These are phyloP conservation scores for Protostelium mycophagum DNA, from an alignment of 78 protist species.

Conservation along the genomic window DNA sequence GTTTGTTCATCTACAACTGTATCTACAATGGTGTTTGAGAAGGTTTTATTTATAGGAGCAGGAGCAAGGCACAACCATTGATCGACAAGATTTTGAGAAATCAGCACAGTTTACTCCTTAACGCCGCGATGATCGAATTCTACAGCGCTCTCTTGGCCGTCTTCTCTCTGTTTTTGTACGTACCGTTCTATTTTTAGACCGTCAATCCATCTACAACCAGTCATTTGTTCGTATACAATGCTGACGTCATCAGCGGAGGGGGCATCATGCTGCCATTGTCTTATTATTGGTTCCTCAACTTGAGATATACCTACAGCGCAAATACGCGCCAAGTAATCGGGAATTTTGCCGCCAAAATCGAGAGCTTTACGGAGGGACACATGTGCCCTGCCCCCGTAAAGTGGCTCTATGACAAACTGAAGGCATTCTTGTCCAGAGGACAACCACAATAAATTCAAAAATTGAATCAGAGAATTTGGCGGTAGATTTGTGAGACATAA, in stretches of 20 bases:
- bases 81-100: not conserved
- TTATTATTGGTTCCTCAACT: not conserved
- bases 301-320: not conserved
- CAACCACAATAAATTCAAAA: no score
- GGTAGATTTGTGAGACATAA: no score
- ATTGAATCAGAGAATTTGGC: no score
- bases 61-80: not conserved
- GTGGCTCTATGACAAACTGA: no score
- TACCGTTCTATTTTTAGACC: no score
- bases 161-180: not conserved
- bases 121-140: not conserved
- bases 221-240: not conserved
- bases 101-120: not conserved
- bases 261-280: not conserved
- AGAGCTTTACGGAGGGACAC: not conserved
- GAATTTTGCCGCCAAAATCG: not conserved
- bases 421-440: no score
- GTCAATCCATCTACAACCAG: not conserved
- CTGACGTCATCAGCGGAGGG: not conserved
- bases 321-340: not conserved
- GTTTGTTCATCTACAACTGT: no score
- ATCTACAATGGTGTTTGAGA: no score
- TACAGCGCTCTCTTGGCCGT: not conserved
- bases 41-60: no score
- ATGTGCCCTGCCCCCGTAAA: not conserved